Conservation (phyloP, 192 early-diverging fungal species). For the Coemansia sp. region DNA sequence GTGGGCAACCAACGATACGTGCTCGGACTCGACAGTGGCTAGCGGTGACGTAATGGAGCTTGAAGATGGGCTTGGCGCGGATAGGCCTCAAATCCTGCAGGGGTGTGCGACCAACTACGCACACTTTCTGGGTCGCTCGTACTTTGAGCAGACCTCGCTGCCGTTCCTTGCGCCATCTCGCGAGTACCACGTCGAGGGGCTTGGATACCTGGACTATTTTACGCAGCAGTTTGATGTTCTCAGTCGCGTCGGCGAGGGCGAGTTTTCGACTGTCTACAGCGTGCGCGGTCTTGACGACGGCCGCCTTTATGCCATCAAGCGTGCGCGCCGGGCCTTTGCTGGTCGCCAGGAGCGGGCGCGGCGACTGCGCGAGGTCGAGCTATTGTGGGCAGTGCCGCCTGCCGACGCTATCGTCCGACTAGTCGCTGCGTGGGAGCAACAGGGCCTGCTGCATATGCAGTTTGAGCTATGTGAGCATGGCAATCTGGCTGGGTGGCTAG, state of each 20-base stretch:
- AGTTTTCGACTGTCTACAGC: constrained; percentile 82
- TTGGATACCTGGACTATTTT: constrained; percentile 67
- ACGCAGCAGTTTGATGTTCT: constrained; percentile 71
- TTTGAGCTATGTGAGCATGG: constrained; percentile 86
- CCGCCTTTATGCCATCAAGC: constrained; percentile 82
- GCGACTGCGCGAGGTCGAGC: constrained; percentile 81
- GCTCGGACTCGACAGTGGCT: constrained; percentile 13
- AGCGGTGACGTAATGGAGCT: neutral
- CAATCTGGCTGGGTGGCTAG: constrained; percentile 60
- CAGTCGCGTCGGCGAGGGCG: constrained; percentile 72
- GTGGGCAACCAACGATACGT: constrained; percentile 14
- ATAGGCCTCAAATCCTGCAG: constrained; percentile 50
- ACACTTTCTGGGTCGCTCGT: constrained; percentile 46
- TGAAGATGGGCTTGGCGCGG: constrained; percentile 26
- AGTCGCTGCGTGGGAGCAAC: constrained; percentile 89
- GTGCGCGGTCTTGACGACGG: constrained; percentile 69
- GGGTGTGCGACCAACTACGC: constrained; percentile 57
- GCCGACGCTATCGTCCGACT: constrained; percentile 71
- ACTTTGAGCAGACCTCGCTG: constrained; percentile 39
- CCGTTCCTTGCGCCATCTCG: constrained; percentile 41
- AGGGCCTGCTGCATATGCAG: constrained; percentile 85
- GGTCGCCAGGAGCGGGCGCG: constrained; percentile 71
- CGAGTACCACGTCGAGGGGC: constrained; percentile 42
- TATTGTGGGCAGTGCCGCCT: constrained; percentile 70
- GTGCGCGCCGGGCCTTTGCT: constrained; percentile 67